Evolutionary conservation across 495 filamentous ascomycete species (phyloP).

Genomic region (Neurospora terricola): DNA sequence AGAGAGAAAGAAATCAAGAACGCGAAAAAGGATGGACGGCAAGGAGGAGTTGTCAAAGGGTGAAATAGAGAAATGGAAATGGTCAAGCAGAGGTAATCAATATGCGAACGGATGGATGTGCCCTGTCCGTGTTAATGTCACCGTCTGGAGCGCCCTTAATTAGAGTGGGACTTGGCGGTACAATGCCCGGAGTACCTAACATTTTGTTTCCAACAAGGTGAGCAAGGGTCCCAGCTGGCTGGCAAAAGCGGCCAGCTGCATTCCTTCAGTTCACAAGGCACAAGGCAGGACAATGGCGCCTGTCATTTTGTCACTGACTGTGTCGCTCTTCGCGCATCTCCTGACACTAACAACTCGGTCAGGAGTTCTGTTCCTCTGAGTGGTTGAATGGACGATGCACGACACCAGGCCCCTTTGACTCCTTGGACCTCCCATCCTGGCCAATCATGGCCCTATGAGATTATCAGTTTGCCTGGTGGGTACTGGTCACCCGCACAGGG

Average conservation of each 20-base stretch:
- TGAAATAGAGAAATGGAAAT: background rate
- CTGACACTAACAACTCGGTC: background rate
- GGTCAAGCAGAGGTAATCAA: background rate
- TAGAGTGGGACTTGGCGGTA: background rate
- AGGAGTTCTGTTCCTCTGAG: background rate
- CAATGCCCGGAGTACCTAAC: background rate
- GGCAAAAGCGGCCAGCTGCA: conserved; percentile 9
- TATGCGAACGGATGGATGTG: conserved; percentile 1
- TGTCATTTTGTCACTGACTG: background rate
- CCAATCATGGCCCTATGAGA: background rate
- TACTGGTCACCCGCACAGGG: background rate
- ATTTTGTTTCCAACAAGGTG: background rate
- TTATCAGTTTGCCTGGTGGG: background rate
- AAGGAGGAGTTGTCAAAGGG: background rate
- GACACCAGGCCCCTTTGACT: background rate
- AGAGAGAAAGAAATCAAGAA: conserved; percentile 23
- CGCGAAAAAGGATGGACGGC: conserved; percentile 3
- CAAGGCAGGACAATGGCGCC: background rate
- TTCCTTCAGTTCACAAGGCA: background rate
- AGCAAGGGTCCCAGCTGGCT: conserved; percentile 7
- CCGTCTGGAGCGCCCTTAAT: background rate
- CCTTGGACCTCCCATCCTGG: background rate
- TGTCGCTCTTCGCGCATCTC: background rate
- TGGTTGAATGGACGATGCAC: background rate
- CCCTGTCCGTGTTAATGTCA: background rate